Conservation (phyloP, 805 yeast species). For the Candida palmyrensis region DNA sequence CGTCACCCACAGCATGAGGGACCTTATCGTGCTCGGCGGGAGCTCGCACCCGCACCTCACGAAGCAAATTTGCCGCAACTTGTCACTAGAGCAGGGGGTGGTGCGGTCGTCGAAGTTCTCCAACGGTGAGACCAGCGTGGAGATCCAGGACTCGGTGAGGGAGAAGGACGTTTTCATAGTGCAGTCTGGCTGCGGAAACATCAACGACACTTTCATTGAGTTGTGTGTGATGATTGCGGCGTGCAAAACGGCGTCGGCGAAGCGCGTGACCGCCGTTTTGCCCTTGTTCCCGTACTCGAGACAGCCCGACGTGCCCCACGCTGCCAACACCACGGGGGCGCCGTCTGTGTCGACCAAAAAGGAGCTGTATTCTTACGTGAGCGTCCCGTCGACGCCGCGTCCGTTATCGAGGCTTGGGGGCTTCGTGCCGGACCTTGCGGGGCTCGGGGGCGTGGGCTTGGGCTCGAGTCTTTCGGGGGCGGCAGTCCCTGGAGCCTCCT, state of each 20-base stretch:
- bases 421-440: conserved; percentile 1
- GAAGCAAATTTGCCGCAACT: conserved; percentile 64
- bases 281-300: conserved; percentile 95
- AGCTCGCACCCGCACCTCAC: conserved; percentile 82
- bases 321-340: conserved; percentile 59
- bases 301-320: conserved; percentile 90
- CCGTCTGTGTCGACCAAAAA: conserved; percentile 41
- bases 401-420: conserved; percentile 27
- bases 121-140: conserved; percentile 92
- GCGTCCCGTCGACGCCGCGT: conserved; percentile 49
- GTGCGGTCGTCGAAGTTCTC: conserved; percentile 61
- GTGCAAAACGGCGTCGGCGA: conserved; percentile 87
- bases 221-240: conserved; percentile 82
- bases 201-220: conserved; percentile 83
- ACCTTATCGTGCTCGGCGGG: conserved; percentile 86
- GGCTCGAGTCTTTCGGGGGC: background rate
- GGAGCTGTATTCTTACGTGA: conserved; percentile 42
- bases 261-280: conserved; percentile 81
- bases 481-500: background rate
- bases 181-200: conserved; percentile 84
- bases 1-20: conserved; percentile 70
- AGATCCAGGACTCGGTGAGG: conserved; percentile 81
- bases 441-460: background rate
- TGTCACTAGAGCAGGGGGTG: conserved; percentile 69
- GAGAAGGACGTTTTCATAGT: conserved; percentile 93